A percentile compares a stretch with the other conserved stretches of the same genome.
These are phyloP conservation scores for Emydomyces testavorans DNA, from an alignment of 2,329 filamentous ascomycete species.

Conservation along the genomic window DNA sequence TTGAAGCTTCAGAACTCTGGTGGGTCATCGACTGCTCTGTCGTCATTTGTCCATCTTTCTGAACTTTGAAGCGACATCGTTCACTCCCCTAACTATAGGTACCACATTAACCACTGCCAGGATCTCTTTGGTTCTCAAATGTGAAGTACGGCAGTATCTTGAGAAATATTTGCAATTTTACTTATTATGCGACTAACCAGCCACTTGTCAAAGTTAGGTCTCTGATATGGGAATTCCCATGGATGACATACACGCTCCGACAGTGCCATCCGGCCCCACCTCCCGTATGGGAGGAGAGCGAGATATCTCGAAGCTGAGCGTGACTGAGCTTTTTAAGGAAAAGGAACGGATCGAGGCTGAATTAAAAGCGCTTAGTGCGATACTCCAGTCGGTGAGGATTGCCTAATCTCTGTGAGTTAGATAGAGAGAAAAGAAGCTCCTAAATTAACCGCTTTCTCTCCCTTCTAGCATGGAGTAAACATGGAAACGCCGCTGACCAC, in stretches of 20 bases:
- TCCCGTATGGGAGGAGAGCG: slow-evolving; percentile 47
- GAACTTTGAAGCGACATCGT: too few species aligned
- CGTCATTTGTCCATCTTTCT: too few species aligned
- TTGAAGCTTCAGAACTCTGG: too few species aligned
- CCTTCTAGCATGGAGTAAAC: slow-evolving; percentile 69
- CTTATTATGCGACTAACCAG: slow-evolving; percentile 11
- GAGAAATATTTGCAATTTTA: not conserved
- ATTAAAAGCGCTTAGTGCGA: slow-evolving; percentile 67
- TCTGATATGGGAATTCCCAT: slow-evolving; percentile 45
- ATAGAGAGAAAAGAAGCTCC: slow-evolving; percentile 1
- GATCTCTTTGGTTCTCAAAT: not conserved
- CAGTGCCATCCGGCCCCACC: slow-evolving; percentile 65
- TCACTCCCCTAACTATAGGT: not conserved
- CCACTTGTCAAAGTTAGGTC: slow-evolving; percentile 1
- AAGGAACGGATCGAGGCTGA: slow-evolving; percentile 80
- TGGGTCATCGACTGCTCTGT: too few species aligned
- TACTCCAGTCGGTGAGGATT: slow-evolving; percentile 69
- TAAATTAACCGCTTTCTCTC: slow-evolving; percentile 15
- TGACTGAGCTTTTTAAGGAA: slow-evolving; percentile 68
- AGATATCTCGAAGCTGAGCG: slow-evolving; percentile 55
- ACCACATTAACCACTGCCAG: not conserved
- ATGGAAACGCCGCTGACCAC: slow-evolving; percentile 86
- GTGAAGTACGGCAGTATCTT: not conserved
- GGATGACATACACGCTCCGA: slow-evolving; percentile 57
- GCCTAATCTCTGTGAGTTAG: slow-evolving; percentile 7